phyloP scores from a whole-genome alignment of 1,139 yeast species.

The Scheffersomyces parashehatae region DNA sequence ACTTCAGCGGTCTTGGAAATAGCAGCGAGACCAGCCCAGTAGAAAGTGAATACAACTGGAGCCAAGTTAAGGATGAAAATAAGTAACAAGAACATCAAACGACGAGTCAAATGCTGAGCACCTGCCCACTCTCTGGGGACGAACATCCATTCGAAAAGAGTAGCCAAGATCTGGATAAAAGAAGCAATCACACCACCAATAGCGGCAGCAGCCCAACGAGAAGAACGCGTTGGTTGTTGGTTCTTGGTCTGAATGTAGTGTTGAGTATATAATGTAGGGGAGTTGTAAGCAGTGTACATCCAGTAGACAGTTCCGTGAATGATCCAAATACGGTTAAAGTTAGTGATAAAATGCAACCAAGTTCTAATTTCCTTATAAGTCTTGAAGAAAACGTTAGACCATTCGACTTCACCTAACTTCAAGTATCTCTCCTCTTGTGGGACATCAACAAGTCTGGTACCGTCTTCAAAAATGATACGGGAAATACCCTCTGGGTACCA shows the following conservation, averaged over 20 bases:
- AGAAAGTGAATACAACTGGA: slow-evolving; percentile 85
- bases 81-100: slow-evolving; percentile 71
- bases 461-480: slow-evolving; percentile 87
- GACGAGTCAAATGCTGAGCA: slow-evolving; percentile 92
- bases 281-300: slow-evolving; percentile 92
- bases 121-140: slow-evolving; percentile 99
- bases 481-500: slow-evolving; percentile 99
- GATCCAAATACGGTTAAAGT: slow-evolving; percentile 98
- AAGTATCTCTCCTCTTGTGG: slow-evolving; percentile 88
- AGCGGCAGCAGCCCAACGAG: slow-evolving; percentile 91
- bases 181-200: slow-evolving; percentile 90
- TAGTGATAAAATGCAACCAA: slow-evolving; percentile 94
- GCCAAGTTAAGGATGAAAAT: slow-evolving; percentile 75
- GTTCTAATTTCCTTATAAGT: slow-evolving; percentile 96
- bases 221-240: slow-evolving; percentile 83
- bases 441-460: slow-evolving; percentile 85
- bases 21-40: slow-evolving; percentile 70
- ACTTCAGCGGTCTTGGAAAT: slow-evolving; percentile 76
- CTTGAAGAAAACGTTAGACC: slow-evolving; percentile 93
- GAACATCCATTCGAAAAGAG: slow-evolving; percentile 90
- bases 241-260: slow-evolving; percentile 80
- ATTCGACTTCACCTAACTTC: slow-evolving; percentile 87
- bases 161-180: slow-evolving; percentile 80
- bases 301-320: slow-evolving; percentile 87
- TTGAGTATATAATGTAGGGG: slow-evolving; percentile 87